These are phyloP conservation scores for Cytospora piceae DNA, from an alignment of 2,329 filamentous ascomycete genomes.

Conservation along the genomic window DNA sequence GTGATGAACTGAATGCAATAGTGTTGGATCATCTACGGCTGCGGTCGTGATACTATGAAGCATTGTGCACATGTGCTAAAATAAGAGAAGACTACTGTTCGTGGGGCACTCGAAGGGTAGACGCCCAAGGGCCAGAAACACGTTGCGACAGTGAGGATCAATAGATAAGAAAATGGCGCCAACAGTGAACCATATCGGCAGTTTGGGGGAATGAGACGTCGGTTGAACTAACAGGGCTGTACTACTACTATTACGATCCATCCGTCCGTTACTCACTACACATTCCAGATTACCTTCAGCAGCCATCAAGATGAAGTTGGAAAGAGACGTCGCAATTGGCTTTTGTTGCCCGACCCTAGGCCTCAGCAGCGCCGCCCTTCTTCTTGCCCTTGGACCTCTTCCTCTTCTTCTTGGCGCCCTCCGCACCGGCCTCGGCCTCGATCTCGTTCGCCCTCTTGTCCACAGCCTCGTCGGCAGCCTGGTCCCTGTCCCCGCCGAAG, in stretches of 20 bases:
- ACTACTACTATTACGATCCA: not conserved
- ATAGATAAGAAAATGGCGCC: not conserved
- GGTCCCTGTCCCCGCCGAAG: slow-evolving; percentile 53
- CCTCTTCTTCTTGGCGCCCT: slow-evolving; percentile 51
- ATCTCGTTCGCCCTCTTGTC: slow-evolving; percentile 38
- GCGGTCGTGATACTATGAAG: not conserved
- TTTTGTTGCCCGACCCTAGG: slow-evolving; percentile 4
- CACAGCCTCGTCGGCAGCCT: slow-evolving; percentile 36
- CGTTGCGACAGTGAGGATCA: no score
- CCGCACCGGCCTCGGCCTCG: slow-evolving; percentile 35
- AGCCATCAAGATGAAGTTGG: not conserved
- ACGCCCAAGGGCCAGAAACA: no score
- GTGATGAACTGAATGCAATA: not conserved
- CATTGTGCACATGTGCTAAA: not conserved
- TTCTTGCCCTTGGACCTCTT: slow-evolving; percentile 55
- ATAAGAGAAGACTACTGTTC: not conserved
- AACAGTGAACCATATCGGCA: not conserved
- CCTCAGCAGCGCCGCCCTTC: slow-evolving; percentile 34
- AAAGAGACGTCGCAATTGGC: not conserved
- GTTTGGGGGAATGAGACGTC: not conserved
- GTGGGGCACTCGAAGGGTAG: no score
- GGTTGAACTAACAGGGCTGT: not conserved
- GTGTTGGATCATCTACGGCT: not conserved
- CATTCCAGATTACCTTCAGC: not conserved
- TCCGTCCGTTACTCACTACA: not conserved